These are phyloP conservation scores for Lecanoromycetidae sp. DNA, from an alignment of 2,329 filamentous ascomycete genomes.

Conservation along the genomic window DNA sequence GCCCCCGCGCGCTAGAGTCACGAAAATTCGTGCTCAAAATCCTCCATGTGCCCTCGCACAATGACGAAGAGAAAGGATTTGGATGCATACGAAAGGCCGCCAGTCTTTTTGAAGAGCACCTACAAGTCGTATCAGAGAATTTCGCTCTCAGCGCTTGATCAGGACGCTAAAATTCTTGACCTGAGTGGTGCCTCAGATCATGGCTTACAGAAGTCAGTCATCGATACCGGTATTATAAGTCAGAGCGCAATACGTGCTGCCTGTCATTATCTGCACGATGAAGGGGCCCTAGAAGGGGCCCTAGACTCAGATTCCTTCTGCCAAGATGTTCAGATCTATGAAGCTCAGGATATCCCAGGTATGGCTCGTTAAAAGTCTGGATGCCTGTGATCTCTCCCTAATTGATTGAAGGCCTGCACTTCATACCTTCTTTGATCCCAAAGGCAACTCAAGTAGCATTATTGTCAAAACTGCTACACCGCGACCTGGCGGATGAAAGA, in stretches of 20 bases:
- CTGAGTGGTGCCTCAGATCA: constrained; percentile 29
- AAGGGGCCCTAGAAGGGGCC: background rate
- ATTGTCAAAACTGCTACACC: constrained; percentile 62
- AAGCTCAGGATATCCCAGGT: constrained; percentile 59
- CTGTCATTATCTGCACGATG: constrained; percentile 24
- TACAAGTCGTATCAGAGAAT: constrained; percentile 66
- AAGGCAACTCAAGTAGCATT: constrained; percentile 55
- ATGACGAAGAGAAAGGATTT: constrained; percentile 31
- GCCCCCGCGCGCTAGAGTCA: constrained; percentile 12
- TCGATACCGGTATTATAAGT: constrained; percentile 34
- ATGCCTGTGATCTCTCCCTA: constrained; percentile 3
- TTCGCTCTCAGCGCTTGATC: constrained; percentile 39
- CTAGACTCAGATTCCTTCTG: background rate
- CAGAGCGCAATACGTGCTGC: constrained; percentile 33
- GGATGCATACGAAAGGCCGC: constrained; percentile 68
- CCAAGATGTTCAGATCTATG: constrained; percentile 43
- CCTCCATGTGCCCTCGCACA: too few relatives aligned
- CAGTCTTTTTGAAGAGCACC: constrained; percentile 52
- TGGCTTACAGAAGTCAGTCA: constrained; percentile 24
- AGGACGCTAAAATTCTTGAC: constrained; percentile 48
- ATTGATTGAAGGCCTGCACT: constrained; percentile 54
- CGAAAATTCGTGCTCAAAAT: background rate
- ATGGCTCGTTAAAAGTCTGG: constrained; percentile 36
- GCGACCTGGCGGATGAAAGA: constrained; percentile 57
- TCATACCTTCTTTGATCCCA: constrained; percentile 65